Conservation (phyloP, 352 stramenopile genomes). For the Globisporangium canariense region DNA sequence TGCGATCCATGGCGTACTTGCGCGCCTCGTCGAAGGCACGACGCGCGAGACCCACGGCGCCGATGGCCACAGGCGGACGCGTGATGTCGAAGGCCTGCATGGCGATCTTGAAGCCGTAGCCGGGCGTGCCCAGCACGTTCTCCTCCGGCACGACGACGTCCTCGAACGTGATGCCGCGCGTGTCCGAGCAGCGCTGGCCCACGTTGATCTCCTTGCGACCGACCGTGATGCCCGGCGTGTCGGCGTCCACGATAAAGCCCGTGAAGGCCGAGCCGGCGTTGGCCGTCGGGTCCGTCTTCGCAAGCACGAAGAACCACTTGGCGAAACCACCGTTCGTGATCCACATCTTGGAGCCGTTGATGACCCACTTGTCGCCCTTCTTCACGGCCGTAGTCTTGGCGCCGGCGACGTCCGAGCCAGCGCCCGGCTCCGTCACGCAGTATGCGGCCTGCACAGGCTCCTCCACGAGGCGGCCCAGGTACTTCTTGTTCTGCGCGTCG, state of each 20-base stretch:
- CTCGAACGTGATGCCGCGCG: slow-evolving; percentile 88
- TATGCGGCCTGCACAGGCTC: slow-evolving; percentile 84
- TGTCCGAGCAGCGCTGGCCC: slow-evolving; percentile 90
- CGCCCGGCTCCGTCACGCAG: slow-evolving; percentile 89
- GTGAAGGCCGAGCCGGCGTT: slow-evolving; percentile 84
- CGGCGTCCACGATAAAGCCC: slow-evolving; percentile 87
- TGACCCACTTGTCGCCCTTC: slow-evolving; percentile 91
- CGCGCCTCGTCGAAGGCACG: slow-evolving; percentile 88
- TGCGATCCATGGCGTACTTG: slow-evolving; percentile 83
- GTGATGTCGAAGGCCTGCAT: slow-evolving; percentile 93
- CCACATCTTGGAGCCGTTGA: slow-evolving; percentile 94
- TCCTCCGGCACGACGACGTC: slow-evolving; percentile 85
- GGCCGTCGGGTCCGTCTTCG: slow-evolving; percentile 82
- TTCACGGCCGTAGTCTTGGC: slow-evolving; percentile 91
- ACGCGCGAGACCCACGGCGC: slow-evolving; percentile 80
- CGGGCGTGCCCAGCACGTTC: slow-evolving; percentile 84
- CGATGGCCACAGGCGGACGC: slow-evolving; percentile 83
- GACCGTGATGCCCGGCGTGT: slow-evolving; percentile 82
- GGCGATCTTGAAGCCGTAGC: slow-evolving; percentile 91
- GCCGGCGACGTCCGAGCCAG: slow-evolving; percentile 85
- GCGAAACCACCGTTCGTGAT: slow-evolving; percentile 92
- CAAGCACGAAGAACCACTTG: slow-evolving; percentile 90
- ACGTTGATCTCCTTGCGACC: slow-evolving; percentile 91
- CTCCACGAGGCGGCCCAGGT: slow-evolving; percentile 79
- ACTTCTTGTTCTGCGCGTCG: slow-evolving; percentile 84